Conservation (phyloP, 2,329 filamentous ascomycete genomes). For the Alternaria infectoria region DNA sequence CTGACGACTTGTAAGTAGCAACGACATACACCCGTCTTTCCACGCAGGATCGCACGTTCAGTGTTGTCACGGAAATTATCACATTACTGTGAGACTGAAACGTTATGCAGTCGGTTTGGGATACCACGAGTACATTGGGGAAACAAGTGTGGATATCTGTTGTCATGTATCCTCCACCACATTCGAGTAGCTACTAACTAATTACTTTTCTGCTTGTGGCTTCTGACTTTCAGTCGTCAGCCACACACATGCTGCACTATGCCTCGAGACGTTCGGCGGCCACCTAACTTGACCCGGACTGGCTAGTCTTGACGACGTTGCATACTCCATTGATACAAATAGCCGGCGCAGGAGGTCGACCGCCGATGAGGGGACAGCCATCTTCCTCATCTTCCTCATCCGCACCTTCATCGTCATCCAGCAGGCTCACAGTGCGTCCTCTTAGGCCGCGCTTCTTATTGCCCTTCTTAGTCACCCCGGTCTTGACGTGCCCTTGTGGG, state of each 20-base stretch:
- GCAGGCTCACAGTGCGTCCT: conserved; percentile 40
- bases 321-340: background rate
- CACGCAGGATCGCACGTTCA: too few relatives aligned
- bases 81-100: background rate
- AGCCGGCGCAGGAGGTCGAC: conserved; percentile 66
- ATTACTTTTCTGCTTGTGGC: background rate
- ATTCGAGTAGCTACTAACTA: background rate
- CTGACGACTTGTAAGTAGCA: too few relatives aligned
- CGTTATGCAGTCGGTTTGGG: background rate
- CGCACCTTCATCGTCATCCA: conserved; percentile 62
- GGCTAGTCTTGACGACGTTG: conserved; percentile 1
- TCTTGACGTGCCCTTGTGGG: conserved; percentile 50
- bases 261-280: conserved; percentile 33
- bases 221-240: background rate
- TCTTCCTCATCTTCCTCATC: conserved; percentile 70
- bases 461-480: conserved; percentile 46
- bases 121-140: background rate
- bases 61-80: too few relatives aligned
- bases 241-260: background rate
- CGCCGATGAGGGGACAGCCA: conserved; percentile 63
- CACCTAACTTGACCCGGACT: conserved; percentile 64
- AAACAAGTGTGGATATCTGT: background rate
- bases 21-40: too few relatives aligned
- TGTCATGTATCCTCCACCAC: background rate
- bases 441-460: conserved; percentile 44